Evolutionary conservation across 139 green algal genomes (phyloP).

Genomic region (Chlorella ohadii): DNA sequence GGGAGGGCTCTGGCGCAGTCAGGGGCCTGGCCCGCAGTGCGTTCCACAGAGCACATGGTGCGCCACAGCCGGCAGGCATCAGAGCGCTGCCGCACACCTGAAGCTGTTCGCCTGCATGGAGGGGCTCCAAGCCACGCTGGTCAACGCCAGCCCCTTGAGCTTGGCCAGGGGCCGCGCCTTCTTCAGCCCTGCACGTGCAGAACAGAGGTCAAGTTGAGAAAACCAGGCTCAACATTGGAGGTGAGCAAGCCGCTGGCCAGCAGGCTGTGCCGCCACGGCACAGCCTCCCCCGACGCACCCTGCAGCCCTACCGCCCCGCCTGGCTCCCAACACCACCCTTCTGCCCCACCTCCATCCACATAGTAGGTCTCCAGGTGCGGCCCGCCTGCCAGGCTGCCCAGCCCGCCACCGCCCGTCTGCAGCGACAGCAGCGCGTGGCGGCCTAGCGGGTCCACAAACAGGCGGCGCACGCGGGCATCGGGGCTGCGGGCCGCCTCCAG

Average conservation of each 20-base stretch:
- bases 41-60: too few species aligned
- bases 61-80: too few species aligned
- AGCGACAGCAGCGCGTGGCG: slow-evolving; percentile 63
- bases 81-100: background rate
- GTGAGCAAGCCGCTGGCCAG: too few species aligned
- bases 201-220: too few species aligned
- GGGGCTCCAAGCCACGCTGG: slow-evolving; percentile 67
- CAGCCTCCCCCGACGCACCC: too few species aligned
- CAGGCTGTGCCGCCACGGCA: too few species aligned
- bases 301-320: too few species aligned
- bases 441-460: slow-evolving; percentile 70
- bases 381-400: slow-evolving; percentile 1
- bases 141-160: slow-evolving; percentile 63
- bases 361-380: slow-evolving; percentile 60
- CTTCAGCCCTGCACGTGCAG: slow-evolving; percentile 49
- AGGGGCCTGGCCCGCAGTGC: too few species aligned
- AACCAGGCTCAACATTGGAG: too few species aligned
- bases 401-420: slow-evolving; percentile 22
- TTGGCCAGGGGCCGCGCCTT: slow-evolving; percentile 54
- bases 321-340: too few species aligned
- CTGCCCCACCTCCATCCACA: slow-evolving; percentile 42
- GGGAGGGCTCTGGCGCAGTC: too few species aligned
- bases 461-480: slow-evolving; percentile 43
- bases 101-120: background rate
- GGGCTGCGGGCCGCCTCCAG: slow-evolving; percentile 59